A percentile compares a stretch with the other conserved stretches of the same genome.
These are phyloP conservation scores for Litchi chinensis DNA, from an alignment of 345 rosid genomes.

Conservation along the genomic window DNA sequence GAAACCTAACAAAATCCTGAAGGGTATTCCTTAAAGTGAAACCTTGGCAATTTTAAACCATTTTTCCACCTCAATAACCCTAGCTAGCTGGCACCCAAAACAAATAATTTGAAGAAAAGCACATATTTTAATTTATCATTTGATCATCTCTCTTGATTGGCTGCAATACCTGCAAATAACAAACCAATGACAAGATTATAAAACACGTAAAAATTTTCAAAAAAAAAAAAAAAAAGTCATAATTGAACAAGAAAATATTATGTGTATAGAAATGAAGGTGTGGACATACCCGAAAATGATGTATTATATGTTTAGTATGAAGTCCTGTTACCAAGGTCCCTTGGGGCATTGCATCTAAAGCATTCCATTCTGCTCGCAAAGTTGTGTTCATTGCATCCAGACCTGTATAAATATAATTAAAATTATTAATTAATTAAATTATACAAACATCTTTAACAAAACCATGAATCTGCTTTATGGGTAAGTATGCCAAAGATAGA, in stretches of 20 bases:
- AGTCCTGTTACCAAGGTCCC: conserved; percentile 53
- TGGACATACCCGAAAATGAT: conserved; percentile 9
- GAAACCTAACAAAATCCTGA: conserved; percentile 21
- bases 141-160: not conserved
- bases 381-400: conserved; percentile 86
- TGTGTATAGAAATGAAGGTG: not conserved
- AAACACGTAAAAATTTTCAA: not conserved
- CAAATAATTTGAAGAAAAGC: conserved; percentile 19
- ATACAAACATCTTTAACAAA: not conserved
- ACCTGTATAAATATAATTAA: conserved; percentile 33
- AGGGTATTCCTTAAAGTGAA: conserved; percentile 10
- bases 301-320: conserved; percentile 19
- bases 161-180: conserved; percentile 17
- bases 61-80: conserved; percentile 30
- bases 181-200: not conserved
- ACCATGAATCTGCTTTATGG: no score
- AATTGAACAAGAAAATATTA: no score
- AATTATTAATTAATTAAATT: not conserved
- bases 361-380: conserved; percentile 93
- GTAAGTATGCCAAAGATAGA: not conserved
- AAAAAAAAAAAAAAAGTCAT: no score
- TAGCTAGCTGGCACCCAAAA: conserved; percentile 20
- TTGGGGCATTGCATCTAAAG: conserved; percentile 86
- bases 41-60: conserved; percentile 22
- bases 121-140: conserved; percentile 7